Evolutionary conservation across 2,329 filamentous ascomycete genomes (phyloP).

Genomic region (Endocalyx cinctus): DNA sequence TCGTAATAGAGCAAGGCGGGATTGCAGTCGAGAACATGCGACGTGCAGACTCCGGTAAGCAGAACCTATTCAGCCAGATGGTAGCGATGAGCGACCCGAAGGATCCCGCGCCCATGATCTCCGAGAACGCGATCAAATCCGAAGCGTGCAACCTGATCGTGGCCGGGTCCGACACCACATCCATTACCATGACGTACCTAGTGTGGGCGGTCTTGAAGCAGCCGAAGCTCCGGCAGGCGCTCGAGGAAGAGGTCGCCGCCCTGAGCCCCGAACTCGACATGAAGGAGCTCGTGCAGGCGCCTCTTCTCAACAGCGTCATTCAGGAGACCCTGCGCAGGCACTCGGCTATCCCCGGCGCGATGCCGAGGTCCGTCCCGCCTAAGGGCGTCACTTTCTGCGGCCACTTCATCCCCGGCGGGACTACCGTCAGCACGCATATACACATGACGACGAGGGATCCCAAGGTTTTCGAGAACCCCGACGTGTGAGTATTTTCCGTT

Average conservation of each 20-base stretch:
- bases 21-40: too few relatives aligned
- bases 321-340: constrained; percentile 29
- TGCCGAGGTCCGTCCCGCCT: constrained; percentile 28
- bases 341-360: constrained; percentile 24
- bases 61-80: too few relatives aligned
- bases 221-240: constrained; percentile 5
- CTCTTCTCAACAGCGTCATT: constrained; percentile 27
- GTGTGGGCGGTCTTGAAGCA: constrained; percentile 19
- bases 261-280: constrained; percentile 21
- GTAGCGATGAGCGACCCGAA: too few relatives aligned
- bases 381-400: constrained; percentile 28
- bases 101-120: too few relatives aligned
- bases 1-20: too few relatives aligned
- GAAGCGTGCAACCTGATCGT: too few relatives aligned
- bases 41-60: too few relatives aligned
- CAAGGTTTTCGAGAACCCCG: constrained; percentile 21
- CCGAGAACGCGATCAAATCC: too few relatives aligned
- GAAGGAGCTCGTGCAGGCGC: constrained; percentile 27
- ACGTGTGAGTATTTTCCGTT: too few relatives aligned
- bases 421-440: constrained; percentile 33
- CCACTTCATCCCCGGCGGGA: constrained; percentile 29
- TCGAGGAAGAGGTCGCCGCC: constrained; percentile 8
- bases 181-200: constrained; percentile 34
- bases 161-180: constrained; percentile 37
- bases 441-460: constrained; percentile 36